Evolutionary conservation across 73 alveolate genomes (phyloP), one percentile per base, ranked within the genome.

Genomic region (Paramecium biaurelia): DNA sequence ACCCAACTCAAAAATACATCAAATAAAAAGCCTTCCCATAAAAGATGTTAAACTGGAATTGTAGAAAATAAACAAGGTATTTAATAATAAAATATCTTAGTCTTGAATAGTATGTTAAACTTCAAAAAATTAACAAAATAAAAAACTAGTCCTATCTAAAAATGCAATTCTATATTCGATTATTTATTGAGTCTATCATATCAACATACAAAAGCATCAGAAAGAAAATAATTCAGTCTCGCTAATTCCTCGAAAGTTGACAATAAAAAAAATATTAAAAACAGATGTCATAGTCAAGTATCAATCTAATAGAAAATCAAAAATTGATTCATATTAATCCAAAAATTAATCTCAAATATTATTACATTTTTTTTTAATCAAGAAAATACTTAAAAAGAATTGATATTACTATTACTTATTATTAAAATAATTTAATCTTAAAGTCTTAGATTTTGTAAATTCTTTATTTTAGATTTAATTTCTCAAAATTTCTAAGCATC

Each of bases 21-120:
- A 12, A 57, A 72, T 38, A 79, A 79, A 45, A 47, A 47, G 28
- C 90, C 90, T 2, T 20, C 18, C 0, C 90, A 79, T 43, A 79
- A 79, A 18, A 38, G 90, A 79, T 79, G 90, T 24, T 21, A 79
- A 14, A 79, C 90, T 24, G 90, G 90, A 26, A 79, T 79, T 38
- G 28, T 79, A 12, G 90, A 79, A 37, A 72, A 79, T 79, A 79
- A 79, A 79, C 8, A 43, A 79, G 20, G 56, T 21, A 47, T 47
- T 42, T 42, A 1, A 43, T 20, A 53, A 74, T 34, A 14, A 74
- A 32, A 38, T 32, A 14, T 30, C 20, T 11, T 74, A 43, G 58
- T 38, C 34, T 32, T 79, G 14, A 43, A 34, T 26, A 20, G 49
- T 15, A 79, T 79, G 53, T 45, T 79, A 79, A 41, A 79, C 30